Evolutionary conservation across 2,329 filamentous ascomycete genomes (phyloP).

Genomic region (Pseudocercospora crystallina): DNA sequence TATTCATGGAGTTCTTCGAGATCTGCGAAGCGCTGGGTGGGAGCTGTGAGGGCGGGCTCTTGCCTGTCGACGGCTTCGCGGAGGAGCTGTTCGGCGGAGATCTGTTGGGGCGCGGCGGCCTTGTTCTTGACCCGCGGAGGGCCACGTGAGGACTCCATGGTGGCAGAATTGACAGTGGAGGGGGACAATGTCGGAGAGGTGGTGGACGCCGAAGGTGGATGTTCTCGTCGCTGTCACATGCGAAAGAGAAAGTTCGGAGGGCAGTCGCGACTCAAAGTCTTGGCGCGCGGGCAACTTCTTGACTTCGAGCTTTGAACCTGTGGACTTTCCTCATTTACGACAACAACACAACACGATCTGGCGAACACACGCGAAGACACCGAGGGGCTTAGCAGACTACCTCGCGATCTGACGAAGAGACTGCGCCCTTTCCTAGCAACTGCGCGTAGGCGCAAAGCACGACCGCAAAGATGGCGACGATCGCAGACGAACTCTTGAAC

Average conservation of each 20-base stretch:
- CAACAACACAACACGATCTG: not conserved
- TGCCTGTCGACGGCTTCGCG: constrained; percentile 96
- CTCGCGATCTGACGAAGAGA: too few relatives aligned
- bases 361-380: not conserved
- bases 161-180: not conserved
- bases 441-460: constrained; percentile 13
- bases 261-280: too few relatives aligned
- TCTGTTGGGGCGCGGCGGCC: constrained; percentile 77
- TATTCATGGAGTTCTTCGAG: constrained; percentile 97
- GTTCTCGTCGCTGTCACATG: constrained; percentile 5
- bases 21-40: constrained; percentile 92
- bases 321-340: not conserved
- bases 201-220: not conserved
- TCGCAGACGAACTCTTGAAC: constrained; percentile 88
- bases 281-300: not conserved
- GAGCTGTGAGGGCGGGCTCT: constrained; percentile 81
- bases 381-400: too few relatives aligned
- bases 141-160: constrained; percentile 86
- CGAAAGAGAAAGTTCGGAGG: not conserved
- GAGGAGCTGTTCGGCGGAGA: constrained; percentile 94
- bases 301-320: too few relatives aligned
- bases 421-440: not conserved
- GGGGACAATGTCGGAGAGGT: not conserved
- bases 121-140: constrained; percentile 99
- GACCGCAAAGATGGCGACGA: constrained; percentile 69